Conservation (phyloP, 2,329 filamentous ascomycete genomes). For the Aphanocladium album region DNA sequence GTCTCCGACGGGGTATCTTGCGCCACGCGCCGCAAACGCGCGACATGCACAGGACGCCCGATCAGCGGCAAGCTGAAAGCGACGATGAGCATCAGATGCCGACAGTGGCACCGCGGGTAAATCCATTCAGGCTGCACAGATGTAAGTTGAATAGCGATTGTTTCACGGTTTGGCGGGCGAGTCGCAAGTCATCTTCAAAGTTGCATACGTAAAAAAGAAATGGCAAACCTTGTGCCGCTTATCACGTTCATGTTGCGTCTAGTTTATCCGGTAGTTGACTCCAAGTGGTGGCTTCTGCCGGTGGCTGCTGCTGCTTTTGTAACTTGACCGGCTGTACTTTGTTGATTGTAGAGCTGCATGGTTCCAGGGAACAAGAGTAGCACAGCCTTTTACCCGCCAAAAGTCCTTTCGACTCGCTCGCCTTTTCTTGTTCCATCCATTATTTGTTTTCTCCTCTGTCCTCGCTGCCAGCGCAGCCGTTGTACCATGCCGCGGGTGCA, state of each 20-base stretch:
- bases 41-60: constrained; percentile 21
- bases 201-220: too few species aligned
- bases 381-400: neutral
- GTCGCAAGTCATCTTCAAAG: too few species aligned
- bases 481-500: constrained; percentile 1
- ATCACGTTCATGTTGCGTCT: too few species aligned
- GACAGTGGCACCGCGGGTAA: constrained; percentile 24
- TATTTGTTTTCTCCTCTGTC: too few species aligned
- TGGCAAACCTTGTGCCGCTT: too few species aligned
- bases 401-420: neutral
- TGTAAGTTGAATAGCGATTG: constrained; percentile 24
- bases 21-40: constrained; percentile 9
- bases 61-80: constrained; percentile 17
- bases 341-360: neutral
- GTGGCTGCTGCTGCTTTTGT: neutral
- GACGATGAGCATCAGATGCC: constrained; percentile 20
- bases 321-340: neutral
- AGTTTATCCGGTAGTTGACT: neutral
- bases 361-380: neutral
- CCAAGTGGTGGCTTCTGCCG: neutral
- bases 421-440: neutral
- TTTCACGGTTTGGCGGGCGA: neutral
- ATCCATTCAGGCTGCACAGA: constrained; percentile 34
- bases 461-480: constrained; percentile 1
- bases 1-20: neutral